Evolutionary conservation across 768 basidiomycete species (phyloP).

Genomic region (Stropharia rugosoannulata): DNA sequence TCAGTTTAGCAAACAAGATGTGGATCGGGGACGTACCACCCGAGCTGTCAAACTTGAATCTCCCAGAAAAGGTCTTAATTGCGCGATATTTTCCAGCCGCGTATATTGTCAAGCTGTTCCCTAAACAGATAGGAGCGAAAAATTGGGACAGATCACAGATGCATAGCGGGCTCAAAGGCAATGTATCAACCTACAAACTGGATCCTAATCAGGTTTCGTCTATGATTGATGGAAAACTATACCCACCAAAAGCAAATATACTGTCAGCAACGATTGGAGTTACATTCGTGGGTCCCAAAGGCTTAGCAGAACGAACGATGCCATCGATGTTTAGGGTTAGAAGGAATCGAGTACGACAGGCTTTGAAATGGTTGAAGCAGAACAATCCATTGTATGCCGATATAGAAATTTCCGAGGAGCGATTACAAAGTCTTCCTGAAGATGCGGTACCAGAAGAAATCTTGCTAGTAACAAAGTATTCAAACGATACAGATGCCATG

Average conservation of each 20-base stretch:
- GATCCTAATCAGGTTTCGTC: background rate
- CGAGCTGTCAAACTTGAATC: no score
- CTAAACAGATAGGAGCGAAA: no score
- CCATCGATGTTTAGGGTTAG: background rate
- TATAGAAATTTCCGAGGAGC: conserved; percentile 8
- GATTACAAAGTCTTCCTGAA: conserved; percentile 23
- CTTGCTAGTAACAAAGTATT: conserved; percentile 10
- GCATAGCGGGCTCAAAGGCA: background rate
- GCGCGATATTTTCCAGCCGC: no score
- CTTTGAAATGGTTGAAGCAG: conserved; percentile 10
- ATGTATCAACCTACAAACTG: background rate
- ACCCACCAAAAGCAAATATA: background rate
- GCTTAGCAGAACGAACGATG: background rate
- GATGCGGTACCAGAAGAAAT: conserved; percentile 32
- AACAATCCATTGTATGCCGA: conserved; percentile 13
- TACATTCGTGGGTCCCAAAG: background rate
- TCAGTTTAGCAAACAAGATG: no score
- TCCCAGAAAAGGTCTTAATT: no score
- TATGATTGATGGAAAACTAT: background rate
- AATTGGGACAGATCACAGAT: background rate
- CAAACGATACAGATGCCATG: conserved; percentile 1
- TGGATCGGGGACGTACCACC: no score
- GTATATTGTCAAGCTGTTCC: no score
- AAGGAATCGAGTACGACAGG: background rate
- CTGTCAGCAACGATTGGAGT: background rate